Conservation (phyloP, 208 protist genomes). For the Trichomonas vaginalis region DNA sequence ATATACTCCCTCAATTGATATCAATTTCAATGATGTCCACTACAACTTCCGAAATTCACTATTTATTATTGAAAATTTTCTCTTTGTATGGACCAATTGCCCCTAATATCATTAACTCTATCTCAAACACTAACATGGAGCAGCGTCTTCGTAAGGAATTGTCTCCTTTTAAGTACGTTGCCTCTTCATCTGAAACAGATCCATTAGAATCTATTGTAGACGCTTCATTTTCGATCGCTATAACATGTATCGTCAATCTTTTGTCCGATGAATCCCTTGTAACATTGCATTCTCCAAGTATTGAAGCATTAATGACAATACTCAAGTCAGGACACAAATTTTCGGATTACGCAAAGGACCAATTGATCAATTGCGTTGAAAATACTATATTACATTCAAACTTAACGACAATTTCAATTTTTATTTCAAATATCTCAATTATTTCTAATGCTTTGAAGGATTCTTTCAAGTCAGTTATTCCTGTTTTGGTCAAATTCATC, state of each 20-base stretch:
- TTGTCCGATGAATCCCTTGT: not conserved
- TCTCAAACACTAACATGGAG: not conserved
- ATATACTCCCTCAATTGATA: not conserved
- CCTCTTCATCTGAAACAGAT: not conserved
- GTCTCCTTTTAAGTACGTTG: not conserved
- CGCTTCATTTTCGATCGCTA: not conserved
- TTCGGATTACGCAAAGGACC: not conserved
- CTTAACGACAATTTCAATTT: not conserved
- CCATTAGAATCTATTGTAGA: not conserved
- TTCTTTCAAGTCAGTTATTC: not conserved
- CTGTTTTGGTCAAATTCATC: not conserved
- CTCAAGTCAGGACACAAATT: not conserved
- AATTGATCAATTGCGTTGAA: not conserved
- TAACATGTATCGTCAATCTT: not conserved
- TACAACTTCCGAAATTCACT: not conserved
- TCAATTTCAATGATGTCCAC: not conserved
- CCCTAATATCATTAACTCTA: not conserved
- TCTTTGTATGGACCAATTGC: not conserved
- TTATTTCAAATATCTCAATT: not conserved
- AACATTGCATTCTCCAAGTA: not conserved
- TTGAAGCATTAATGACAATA: not conserved
- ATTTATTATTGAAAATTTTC: not conserved
- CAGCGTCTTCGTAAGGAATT: not conserved
- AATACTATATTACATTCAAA: not conserved
- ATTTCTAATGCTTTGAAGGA: not conserved